Conservation (phyloP, 2,329 filamentous ascomycete genomes). For the Colletotrichum aenigma region DNA sequence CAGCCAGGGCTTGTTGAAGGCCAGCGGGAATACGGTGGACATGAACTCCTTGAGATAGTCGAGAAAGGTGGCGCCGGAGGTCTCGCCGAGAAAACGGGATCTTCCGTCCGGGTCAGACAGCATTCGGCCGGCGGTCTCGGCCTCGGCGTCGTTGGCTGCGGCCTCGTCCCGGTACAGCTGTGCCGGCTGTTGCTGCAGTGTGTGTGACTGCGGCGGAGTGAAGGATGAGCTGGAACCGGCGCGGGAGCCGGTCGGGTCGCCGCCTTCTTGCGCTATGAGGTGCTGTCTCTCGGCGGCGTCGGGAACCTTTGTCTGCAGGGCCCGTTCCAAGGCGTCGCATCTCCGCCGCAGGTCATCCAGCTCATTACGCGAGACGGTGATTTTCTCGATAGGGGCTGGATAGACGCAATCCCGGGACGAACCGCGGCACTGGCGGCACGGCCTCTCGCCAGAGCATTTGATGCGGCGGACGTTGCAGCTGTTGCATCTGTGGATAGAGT, state of each 20-base stretch:
- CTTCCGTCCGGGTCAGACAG: constrained; percentile 49
- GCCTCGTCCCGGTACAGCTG: background rate
- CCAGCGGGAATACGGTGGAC: constrained; percentile 39
- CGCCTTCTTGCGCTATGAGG: constrained; percentile 31
- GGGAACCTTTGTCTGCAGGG: constrained; percentile 39
- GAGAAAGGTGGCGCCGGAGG: constrained; percentile 54
- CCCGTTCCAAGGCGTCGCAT: constrained; percentile 43
- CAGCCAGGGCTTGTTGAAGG: constrained; percentile 23
- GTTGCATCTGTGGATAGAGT: constrained; percentile 47
- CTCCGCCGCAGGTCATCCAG: constrained; percentile 43
- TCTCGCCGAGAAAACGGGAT: constrained; percentile 51
- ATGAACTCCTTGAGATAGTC: constrained; percentile 55
- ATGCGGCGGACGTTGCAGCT: constrained; percentile 56
- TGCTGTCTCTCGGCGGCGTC: constrained; percentile 38
- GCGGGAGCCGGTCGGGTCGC: constrained; percentile 20
- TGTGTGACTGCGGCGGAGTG: constrained; percentile 21
- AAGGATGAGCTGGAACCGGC: constrained; percentile 17
- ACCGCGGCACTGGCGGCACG: constrained; percentile 49
- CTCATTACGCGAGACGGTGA: constrained; percentile 45
- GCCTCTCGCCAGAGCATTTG: constrained; percentile 55
- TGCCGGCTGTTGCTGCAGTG: background rate
- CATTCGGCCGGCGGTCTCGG: constrained; percentile 37
- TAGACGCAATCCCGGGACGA: constrained; percentile 52
- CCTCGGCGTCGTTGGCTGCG: constrained; percentile 12
- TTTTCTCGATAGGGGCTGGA: constrained; percentile 46